phyloP scores from a whole-genome alignment of 2,329 filamentous ascomycete species.

The Sarocladiaceae sp. region DNA sequence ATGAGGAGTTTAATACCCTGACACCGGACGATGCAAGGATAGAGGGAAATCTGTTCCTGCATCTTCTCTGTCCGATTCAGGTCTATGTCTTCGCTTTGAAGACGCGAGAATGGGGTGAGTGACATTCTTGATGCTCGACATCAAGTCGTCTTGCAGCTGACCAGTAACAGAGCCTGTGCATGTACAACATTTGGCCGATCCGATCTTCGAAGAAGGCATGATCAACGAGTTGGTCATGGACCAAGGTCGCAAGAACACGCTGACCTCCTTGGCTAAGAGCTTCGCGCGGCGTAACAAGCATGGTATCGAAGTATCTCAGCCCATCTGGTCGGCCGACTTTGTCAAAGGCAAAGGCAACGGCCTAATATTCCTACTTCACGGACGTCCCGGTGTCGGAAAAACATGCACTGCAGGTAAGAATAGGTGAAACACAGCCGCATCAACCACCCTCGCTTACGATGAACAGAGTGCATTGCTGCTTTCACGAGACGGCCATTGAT shows the following conservation, averaged over 20 bases:
- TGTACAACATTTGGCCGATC: slow-evolving; percentile 17
- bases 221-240: slow-evolving; percentile 25
- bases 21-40: neutral
- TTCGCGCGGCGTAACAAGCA: slow-evolving; percentile 17
- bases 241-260: slow-evolving; percentile 14
- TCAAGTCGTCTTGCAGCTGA: slow-evolving; percentile 9
- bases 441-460: neutral
- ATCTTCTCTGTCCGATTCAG: neutral
- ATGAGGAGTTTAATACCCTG: neutral
- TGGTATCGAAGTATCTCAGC: slow-evolving; percentile 10
- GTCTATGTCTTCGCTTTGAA: neutral
- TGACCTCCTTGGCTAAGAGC: slow-evolving; percentile 23
- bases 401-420: slow-evolving; percentile 24
- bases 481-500: slow-evolving; percentile 25
- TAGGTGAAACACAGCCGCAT: neutral
- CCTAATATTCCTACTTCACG: slow-evolving; percentile 19
- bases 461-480: slow-evolving; percentile 26
- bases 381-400: slow-evolving; percentile 19
- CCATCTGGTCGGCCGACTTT: slow-evolving; percentile 17
- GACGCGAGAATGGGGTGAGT: neutral
- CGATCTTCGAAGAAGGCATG: slow-evolving; percentile 21
- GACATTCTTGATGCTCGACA: neutral
- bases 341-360: slow-evolving; percentile 19
- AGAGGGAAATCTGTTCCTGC: neutral
- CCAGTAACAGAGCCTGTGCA: slow-evolving; percentile 19